Percentiles rank a stretch among this genome's conserved stretches.
Conservation (phyloP, 1,284 basidiomycete species). For the Fistulinella cinereoalba region DNA sequence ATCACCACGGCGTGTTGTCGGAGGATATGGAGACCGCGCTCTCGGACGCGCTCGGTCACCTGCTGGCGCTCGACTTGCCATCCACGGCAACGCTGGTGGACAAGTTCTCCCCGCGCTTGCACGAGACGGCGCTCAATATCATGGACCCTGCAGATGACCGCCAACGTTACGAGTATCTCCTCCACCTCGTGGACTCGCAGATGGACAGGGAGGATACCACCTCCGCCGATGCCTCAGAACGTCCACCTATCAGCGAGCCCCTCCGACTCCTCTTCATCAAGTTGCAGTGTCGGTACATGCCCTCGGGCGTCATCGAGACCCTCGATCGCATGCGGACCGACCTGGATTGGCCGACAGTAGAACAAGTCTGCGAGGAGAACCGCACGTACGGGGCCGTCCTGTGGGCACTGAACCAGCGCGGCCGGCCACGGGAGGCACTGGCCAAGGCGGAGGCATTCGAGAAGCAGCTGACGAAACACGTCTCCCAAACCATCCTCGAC, state of each 20-base stretch:
- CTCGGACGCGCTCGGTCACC: conserved; percentile 55
- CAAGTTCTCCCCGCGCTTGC: conserved; percentile 60
- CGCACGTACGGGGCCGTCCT: conserved; percentile 75
- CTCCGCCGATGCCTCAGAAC: conserved; percentile 19
- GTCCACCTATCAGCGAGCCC: conserved; percentile 42
- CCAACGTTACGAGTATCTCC: conserved; percentile 77
- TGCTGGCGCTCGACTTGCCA: conserved; percentile 62
- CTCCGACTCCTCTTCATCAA: conserved; percentile 67
- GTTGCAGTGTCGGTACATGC: conserved; percentile 72
- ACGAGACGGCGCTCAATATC: conserved; percentile 53
- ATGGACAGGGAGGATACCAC: conserved; percentile 41
- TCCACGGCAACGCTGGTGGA: conserved; percentile 78
- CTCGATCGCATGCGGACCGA: conserved; percentile 50
- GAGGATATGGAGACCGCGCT: conserved; percentile 53
- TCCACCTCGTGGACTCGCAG: conserved; percentile 62
- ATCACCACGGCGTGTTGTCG: conserved; percentile 45
- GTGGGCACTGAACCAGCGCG: conserved; percentile 75
- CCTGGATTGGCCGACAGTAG: conserved; percentile 60
- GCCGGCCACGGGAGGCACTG: conserved; percentile 65
- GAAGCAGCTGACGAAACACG: conserved; percentile 48
- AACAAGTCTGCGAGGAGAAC: conserved; percentile 64
- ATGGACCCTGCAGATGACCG: conserved; percentile 46
- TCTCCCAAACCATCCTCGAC: conserved; percentile 42
- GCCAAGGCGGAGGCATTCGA: conserved; percentile 63
- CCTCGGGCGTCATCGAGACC: conserved; percentile 62